Evolutionary conservation across 352 stramenopile species (phyloP), one percentile per base, ranked within the genome.

Genomic region (Phytopythium kandeliae): DNA sequence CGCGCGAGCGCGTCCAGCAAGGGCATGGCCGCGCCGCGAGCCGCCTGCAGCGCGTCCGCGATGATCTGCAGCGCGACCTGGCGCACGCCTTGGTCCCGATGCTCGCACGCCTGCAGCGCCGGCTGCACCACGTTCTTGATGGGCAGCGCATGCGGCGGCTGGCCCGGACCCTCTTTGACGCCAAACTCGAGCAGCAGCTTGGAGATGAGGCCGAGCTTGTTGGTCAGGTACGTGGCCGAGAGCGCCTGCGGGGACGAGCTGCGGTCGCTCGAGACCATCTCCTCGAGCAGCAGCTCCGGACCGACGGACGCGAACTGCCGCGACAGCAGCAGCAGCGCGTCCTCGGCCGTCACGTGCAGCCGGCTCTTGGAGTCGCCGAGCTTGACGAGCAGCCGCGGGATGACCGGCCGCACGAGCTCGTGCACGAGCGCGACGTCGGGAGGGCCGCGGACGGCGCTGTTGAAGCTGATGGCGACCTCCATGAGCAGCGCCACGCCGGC

Each of bases 141-240:
- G 0, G 74, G 51, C 1, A 93, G 52, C 10, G 62, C 21, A n/a
- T 53, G 47, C 13, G 11, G 24, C 15, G 9, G 28, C 9, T 53
- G 21, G 15, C 41, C 31, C 7, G 25, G 35, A 9, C 76, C 68
- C 43, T 90, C 83, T 38, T 85, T 68, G 8, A 91, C 62, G 0
- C 79, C 79, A 46, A 90, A 93, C 52, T 93, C 83, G 8, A 91
- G 60, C 38, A 91, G 54, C 19, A 93, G 42, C 56, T 93, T 93
- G 2, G 71, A 86, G 3, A 91, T 62, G 1, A 93, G 36, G 0
- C 57, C 60, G 31, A 93, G 66, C 26, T 90, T 93, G 66, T 92
- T 91, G 19, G 66, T 57, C 17, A 90, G 37, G 34, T 89, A 87
- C 2, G 63, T 74, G 0, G 73, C 59, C 0, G 77, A 90, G 0